Base-by-base conservation (phyloP, 768 basidiomycete genomes). In the Boletus vermiculosoides region DNA sequence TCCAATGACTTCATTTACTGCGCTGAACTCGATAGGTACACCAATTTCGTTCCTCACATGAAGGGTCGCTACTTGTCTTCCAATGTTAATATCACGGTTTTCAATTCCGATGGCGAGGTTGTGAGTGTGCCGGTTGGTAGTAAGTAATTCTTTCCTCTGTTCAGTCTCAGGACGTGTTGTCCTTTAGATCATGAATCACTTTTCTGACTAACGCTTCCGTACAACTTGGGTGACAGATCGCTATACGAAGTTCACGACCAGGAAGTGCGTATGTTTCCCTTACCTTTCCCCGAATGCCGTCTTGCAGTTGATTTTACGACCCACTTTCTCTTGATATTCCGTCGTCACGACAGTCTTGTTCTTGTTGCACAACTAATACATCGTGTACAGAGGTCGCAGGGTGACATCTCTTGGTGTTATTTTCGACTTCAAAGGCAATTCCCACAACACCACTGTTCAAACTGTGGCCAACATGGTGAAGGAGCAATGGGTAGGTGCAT, bases 361-460 rank as follows among this genome's bases (percentile, higher is more conserved):
- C 12, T 9, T 39, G 16, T 16, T n/a, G 2, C 18, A 18, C 28
- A 23, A 44, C 42, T 52, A 1, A 62, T 31, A 8, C 3, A 22
- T 23, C 41, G 28, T 25, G 1, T 33, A n/a, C 39, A 25, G 82
- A 60, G 92, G 90, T 22, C 80, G 86, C 41, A 80, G 74, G 45
- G 85, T 94, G 31, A 94, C 91, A 0, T 81, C 92, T 2, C 78
- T 94, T 15, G 93, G 92, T 6, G 86, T 93, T 28, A 69, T 94
- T 12, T 94, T 74, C 58, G 80, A 92, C 68, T 95, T 92, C 68
- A 83, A 80, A 0, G 83, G 84, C 49, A 89, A 92, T 61, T 84
- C 78, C 41, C 62, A 71, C 42, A 87, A 87, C 57, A 90, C 90
- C 7, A 86, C 86, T 2, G 88, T 94, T 16, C 92, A 92, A 63